Evolutionary conservation across 2,329 filamentous ascomycete species (phyloP).

Genomic region (Aspergillus cejpii): DNA sequence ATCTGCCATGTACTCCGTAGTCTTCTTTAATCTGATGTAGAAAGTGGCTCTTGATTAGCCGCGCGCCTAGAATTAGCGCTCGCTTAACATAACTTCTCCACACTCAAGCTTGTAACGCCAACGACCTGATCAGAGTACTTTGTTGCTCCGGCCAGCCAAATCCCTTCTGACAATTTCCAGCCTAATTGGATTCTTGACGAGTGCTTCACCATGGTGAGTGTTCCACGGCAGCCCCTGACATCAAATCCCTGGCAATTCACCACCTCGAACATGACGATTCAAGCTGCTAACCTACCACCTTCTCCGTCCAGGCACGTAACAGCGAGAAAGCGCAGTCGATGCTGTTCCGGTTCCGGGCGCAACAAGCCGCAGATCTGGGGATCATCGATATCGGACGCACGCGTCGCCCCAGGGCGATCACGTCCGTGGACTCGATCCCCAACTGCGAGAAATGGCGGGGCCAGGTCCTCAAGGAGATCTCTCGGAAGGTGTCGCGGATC

Average conservation of each 20-base stretch:
- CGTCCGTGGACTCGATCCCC: slow-evolving; percentile 74
- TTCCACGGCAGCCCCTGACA: background rate
- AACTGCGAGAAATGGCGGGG: slow-evolving; percentile 96
- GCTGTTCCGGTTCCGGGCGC: slow-evolving; percentile 98
- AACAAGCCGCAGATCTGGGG: slow-evolving; percentile 89
- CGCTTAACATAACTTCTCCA: slow-evolving; percentile 13
- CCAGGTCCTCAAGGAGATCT: slow-evolving; percentile 94
- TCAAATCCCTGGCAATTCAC: background rate
- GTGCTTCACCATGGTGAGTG: slow-evolving; percentile 27
- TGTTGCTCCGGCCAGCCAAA: slow-evolving; percentile 13
- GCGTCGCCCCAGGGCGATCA: slow-evolving; percentile 85
- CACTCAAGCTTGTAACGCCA: slow-evolving; percentile 20
- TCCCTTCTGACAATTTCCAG: slow-evolving; percentile 14
- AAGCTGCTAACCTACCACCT: slow-evolving; percentile 15
- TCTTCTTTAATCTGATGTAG: too few species aligned
- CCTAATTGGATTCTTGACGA: slow-evolving; percentile 13
- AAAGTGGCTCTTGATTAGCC: slow-evolving; percentile 5
- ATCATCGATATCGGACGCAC: slow-evolving; percentile 90
- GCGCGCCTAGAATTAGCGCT: slow-evolving; percentile 25
- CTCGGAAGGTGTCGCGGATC: slow-evolving; percentile 91
- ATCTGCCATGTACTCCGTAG: too few species aligned
- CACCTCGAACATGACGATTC: background rate
- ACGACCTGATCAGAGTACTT: slow-evolving; percentile 15
- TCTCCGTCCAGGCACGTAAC: slow-evolving; percentile 67
- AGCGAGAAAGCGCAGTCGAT: slow-evolving; percentile 99